These are phyloP conservation scores for Penicillium sp. DNA, from an alignment of 2,329 filamentous ascomycete species.

Conservation along the genomic window DNA sequence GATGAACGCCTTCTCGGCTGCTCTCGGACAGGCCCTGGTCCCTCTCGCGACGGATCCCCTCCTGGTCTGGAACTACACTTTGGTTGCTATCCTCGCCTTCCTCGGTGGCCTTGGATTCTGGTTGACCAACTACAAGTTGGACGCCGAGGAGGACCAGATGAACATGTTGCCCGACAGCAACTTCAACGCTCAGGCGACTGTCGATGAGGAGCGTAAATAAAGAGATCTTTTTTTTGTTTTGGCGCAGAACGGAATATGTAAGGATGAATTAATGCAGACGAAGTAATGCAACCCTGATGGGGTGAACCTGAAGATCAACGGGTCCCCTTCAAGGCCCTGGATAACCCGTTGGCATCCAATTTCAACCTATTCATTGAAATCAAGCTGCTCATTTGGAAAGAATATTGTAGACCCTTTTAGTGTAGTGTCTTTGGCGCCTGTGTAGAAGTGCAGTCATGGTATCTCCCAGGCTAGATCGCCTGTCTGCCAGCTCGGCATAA, in stretches of 20 bases:
- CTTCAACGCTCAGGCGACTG: constrained; percentile 7
- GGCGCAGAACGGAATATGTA: background rate
- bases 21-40: constrained; percentile 66
- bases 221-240: background rate
- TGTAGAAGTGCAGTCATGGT: no score
- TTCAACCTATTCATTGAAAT: background rate
- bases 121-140: constrained; percentile 62
- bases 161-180: constrained; percentile 46
- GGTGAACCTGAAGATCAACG: background rate
- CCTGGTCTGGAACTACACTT: constrained; percentile 68
- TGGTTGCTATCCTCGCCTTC: constrained; percentile 60
- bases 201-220: constrained; percentile 16
- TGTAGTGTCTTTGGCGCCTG: background rate
- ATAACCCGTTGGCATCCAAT: background rate
- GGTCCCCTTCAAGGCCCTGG: background rate
- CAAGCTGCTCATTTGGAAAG: background rate
- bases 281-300: background rate
- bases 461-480: no score
- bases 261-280: constrained; percentile 2
- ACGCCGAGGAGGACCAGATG: constrained; percentile 63
- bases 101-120: constrained; percentile 64
- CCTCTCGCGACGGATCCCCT: constrained; percentile 61
- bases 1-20: constrained; percentile 66
- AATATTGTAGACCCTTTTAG: background rate
- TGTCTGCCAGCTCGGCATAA: no score